phyloP scores from a whole-genome alignment of 2,329 filamentous ascomycete species.

The Ceratocystis diversiconidia region DNA sequence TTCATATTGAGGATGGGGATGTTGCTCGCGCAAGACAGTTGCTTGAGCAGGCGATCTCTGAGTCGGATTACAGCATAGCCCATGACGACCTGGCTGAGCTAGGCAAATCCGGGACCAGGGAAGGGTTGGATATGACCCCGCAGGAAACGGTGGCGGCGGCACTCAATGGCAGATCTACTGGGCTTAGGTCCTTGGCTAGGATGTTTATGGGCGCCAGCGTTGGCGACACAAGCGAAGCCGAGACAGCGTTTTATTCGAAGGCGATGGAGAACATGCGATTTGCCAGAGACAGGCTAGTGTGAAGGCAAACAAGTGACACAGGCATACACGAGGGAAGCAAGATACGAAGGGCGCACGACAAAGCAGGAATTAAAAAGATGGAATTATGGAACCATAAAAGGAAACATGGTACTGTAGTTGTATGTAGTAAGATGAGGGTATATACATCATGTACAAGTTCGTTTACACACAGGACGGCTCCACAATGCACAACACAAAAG shows the following conservation, averaged over 20 bases:
- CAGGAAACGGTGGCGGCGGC: background rate
- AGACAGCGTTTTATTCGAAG: background rate
- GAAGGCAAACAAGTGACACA: background rate
- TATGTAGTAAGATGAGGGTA: background rate
- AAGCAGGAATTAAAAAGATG: background rate
- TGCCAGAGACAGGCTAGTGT: background rate
- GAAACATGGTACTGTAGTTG: background rate
- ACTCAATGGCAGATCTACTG: background rate
- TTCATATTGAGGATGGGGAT: background rate
- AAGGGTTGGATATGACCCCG: background rate
- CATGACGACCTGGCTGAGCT: background rate
- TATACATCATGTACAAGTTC: slow-evolving; percentile 7
- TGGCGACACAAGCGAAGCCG: background rate
- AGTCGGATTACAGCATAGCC: slow-evolving; percentile 10
- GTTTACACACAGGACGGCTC: background rate
- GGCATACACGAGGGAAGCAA: background rate
- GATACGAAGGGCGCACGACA: background rate
- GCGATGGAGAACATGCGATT: background rate
- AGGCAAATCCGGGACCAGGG: background rate
- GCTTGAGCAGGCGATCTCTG: background rate
- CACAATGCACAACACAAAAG: background rate
- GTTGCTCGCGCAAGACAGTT: background rate
- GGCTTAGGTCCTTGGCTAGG: background rate
- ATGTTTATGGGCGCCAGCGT: background rate
- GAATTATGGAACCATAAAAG: background rate